These are phyloP conservation scores for Didymella pomorum DNA, from an alignment of 2,329 filamentous ascomycete genomes.

Conservation along the genomic window DNA sequence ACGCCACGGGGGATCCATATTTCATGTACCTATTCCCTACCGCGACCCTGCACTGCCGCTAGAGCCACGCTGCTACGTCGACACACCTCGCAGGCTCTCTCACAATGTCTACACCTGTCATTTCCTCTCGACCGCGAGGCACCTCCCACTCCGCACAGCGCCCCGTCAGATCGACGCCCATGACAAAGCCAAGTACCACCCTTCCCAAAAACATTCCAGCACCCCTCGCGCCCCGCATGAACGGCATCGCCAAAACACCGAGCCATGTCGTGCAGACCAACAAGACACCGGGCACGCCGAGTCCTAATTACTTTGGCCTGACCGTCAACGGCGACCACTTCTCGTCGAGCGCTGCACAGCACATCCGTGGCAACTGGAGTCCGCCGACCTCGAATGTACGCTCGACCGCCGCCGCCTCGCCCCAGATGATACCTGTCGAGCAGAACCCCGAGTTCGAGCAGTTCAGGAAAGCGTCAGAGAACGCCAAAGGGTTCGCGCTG, in stretches of 20 bases:
- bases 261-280: slow-evolving; percentile 34
- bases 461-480: slow-evolving; percentile 73
- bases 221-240: slow-evolving; percentile 44
- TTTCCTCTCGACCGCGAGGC: slow-evolving; percentile 45
- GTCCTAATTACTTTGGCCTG: slow-evolving; percentile 89
- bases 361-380: slow-evolving; percentile 77
- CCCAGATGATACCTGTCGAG: slow-evolving; percentile 74
- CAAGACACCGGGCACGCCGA: slow-evolving; percentile 56
- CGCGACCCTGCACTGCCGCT: slow-evolving; percentile 12
- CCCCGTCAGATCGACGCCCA: slow-evolving; percentile 40
- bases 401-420: slow-evolving; percentile 72
- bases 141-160: slow-evolving; percentile 36
- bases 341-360: slow-evolving; percentile 65
- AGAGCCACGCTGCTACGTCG: slow-evolving; percentile 29
- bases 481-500: slow-evolving; percentile 59
- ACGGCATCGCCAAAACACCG: slow-evolving; percentile 47
- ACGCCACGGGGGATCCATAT: slow-evolving; percentile 26
- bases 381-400: slow-evolving; percentile 74
- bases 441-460: slow-evolving; percentile 84
- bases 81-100: slow-evolving; percentile 8
- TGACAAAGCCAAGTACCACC: slow-evolving; percentile 39
- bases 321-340: slow-evolving; percentile 67
- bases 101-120: slow-evolving; percentile 47
- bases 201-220: slow-evolving; percentile 33
- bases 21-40: slow-evolving; percentile 37